Base-by-base conservation (phyloP, 176 grass and related monocot genomes). In the Aegilops umbellulata region DNA sequence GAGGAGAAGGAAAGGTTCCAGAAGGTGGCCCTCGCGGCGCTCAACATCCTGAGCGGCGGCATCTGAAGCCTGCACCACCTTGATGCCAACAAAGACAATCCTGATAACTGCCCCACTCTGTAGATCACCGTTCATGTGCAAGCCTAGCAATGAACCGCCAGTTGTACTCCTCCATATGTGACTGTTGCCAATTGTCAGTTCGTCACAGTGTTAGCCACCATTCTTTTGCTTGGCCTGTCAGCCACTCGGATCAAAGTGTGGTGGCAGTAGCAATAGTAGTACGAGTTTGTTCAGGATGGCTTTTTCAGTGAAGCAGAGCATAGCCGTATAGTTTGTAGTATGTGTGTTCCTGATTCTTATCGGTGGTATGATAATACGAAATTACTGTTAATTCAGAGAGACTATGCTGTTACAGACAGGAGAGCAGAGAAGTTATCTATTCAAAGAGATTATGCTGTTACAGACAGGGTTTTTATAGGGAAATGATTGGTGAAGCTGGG, bases 1-100 rank as follows among this genome's bases (percentile, higher is more conserved):
- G 95, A 92, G 74, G 90, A 95, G 23, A 92, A 87, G 81, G 93
- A 94, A 34, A 66, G 90, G 76, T 65, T 98, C 60, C 93, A 98
- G 86, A 95, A 92, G 85, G 91, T 92, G 34, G 93, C 93, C 65
- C 19, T 98, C 10, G 88, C 91, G 42, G 93, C 92, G 12, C 86
- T 98, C 66, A 65, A 98, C 63, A 92, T 98, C 55, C 91, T 98
- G 60, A 84, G 70, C 79, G 89, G 84, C 7, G 78, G 35, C n/a
- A 61, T 31, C 38, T 31, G 60, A 73, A 11, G 29, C 61, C 61
- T 60, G 13, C 57, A 16, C 49, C 66, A 24, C 68, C 17, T 76
- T 38, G 0, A 63, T 42, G 23, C 22, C 20, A 84, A 66, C 58
- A n/a, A 41, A 63, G 32, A 62, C 14, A 25, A 60, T 26, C 55